Conservation (phyloP, 2,329 filamentous ascomycete genomes). For the Neonectria punicea region DNA sequence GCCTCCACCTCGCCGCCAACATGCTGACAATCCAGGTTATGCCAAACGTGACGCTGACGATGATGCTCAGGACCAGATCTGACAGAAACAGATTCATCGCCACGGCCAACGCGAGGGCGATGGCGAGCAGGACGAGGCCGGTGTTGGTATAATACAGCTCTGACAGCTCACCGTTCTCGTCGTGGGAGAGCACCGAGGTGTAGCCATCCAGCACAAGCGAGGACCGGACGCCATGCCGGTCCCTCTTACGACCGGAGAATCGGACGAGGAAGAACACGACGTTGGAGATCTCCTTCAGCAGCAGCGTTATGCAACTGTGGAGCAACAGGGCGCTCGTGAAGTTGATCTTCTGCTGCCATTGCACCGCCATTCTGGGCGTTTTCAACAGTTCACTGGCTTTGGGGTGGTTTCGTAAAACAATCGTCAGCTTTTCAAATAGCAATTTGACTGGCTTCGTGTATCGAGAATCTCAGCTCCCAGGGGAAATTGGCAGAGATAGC, state of each 20-base stretch:
- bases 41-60: constrained; percentile 6
- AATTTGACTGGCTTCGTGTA: background rate
- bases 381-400: background rate
- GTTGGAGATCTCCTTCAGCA: constrained; percentile 11
- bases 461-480: too few species aligned
- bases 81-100: constrained; percentile 5
- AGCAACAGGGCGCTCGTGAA: constrained; percentile 11
- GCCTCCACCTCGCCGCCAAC: background rate
- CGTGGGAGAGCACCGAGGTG: background rate
- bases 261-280: constrained; percentile 1
- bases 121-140: constrained; percentile 1
- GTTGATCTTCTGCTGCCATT: constrained; percentile 4
- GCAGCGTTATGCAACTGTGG: constrained; percentile 10
- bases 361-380: background rate
- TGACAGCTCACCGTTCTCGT: background rate
- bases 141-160: constrained; percentile 11
- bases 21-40: constrained; percentile 3
- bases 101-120: constrained; percentile 2
- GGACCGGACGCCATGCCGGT: background rate
- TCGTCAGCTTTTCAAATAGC: background rate
- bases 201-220: background rate
- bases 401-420: background rate
- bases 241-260: background rate
- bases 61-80: background rate
- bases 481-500: background rate